Conservation (phyloP, 2,329 filamentous ascomycete species). For the Pseudohalonectria lignicola region DNA sequence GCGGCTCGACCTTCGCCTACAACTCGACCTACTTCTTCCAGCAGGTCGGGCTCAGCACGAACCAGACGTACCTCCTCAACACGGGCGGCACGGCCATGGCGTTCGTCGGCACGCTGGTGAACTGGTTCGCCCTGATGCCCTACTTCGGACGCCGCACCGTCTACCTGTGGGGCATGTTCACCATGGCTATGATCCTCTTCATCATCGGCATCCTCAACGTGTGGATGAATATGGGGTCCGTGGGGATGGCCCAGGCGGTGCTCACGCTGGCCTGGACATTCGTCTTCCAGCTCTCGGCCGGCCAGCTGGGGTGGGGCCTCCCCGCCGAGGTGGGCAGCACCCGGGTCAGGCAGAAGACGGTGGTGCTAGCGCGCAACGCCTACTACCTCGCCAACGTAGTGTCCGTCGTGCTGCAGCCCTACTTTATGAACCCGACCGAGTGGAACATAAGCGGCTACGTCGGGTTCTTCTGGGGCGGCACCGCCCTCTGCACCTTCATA, state of each 20-base stretch:
- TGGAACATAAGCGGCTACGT: constrained; percentile 19
- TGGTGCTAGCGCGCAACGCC: constrained; percentile 16
- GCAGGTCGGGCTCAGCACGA: constrained; percentile 16
- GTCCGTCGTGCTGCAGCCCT: constrained; percentile 17
- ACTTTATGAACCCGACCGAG: constrained; percentile 23
- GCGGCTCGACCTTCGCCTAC: constrained; percentile 24
- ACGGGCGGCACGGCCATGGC: constrained; percentile 20
- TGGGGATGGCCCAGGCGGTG: constrained; percentile 29
- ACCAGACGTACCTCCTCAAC: constrained; percentile 18
- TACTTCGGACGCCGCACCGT: constrained; percentile 8
- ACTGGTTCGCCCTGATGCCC: constrained; percentile 7
- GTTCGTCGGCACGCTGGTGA: constrained; percentile 3
- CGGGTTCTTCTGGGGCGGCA: constrained; percentile 1
- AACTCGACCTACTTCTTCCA: constrained; percentile 14
- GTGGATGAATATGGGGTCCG: constrained; percentile 11
- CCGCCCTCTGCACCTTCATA: constrained; percentile 5
- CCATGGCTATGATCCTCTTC: constrained; percentile 7
- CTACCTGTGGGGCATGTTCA: constrained; percentile 7
- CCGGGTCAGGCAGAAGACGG: constrained; percentile 20
- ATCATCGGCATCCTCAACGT: constrained; percentile 11
- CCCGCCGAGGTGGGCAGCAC: constrained; percentile 21
- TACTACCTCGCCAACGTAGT: constrained; percentile 16
- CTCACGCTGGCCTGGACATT: constrained; percentile 39
- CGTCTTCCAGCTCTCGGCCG: constrained; percentile 23
- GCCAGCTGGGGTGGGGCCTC: constrained; percentile 22